Conservation (phyloP, 345 rosid genomes). For the Bruguiera parviflora region DNA sequence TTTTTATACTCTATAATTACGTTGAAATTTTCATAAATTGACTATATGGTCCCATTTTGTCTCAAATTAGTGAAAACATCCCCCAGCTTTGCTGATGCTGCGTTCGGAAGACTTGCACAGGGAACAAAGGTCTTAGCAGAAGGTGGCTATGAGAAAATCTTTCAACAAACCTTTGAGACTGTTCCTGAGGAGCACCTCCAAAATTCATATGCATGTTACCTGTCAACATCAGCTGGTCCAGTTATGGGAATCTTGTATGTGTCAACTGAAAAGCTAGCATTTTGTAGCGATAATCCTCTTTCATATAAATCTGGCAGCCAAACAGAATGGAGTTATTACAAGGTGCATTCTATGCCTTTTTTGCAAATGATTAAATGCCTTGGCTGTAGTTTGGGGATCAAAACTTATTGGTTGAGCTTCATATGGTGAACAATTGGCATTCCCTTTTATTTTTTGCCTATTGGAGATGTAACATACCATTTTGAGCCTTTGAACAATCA, state of each 20-base stretch:
- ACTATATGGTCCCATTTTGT: not conserved
- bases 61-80: not conserved
- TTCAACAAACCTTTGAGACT: not conserved
- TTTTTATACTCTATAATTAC: too few relatives aligned
- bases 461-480: too few relatives aligned
- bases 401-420: too few relatives aligned
- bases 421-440: not conserved
- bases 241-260: constrained; percentile 1
- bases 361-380: not conserved
- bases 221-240: constrained; percentile 4
- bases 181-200: not conserved
- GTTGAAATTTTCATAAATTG: not conserved
- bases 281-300: not conserved
- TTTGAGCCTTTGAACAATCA: too few relatives aligned
- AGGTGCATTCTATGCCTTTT: not conserved
- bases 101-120: not conserved
- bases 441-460: too few relatives aligned
- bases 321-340: constrained; percentile 2
- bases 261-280: not conserved
- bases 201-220: not conserved
- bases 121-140: not conserved
- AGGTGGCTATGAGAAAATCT: constrained; percentile 1
- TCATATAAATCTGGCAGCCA: constrained; percentile 1
- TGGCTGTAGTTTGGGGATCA: not conserved
- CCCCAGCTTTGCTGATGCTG: constrained; percentile 2